Conservation (phyloP, 352 stramenopile genomes). For the Phytophthora foliorum region DNA sequence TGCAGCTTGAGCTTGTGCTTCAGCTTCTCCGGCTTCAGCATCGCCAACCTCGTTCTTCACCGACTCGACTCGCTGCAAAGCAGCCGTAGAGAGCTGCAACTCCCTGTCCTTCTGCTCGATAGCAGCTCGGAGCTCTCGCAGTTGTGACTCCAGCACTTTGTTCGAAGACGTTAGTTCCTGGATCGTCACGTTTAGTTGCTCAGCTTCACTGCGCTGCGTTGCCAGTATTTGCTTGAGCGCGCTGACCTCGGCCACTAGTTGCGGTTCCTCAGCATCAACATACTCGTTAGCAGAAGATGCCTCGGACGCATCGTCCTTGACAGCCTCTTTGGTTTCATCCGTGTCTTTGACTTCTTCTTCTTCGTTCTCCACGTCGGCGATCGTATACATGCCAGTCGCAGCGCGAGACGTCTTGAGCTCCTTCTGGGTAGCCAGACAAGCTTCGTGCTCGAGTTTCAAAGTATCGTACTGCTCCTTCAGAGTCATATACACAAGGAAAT, state of each 20-base stretch:
- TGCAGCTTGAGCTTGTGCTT: slow-evolving; percentile 33
- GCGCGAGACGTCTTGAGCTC: not conserved
- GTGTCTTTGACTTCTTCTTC: slow-evolving; percentile 4
- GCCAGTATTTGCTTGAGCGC: slow-evolving; percentile 52
- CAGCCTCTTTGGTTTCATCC: slow-evolving; percentile 19
- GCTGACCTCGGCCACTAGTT: slow-evolving; percentile 60
- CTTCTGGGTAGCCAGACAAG: slow-evolving; percentile 23
- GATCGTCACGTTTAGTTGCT: slow-evolving; percentile 33
- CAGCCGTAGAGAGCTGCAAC: slow-evolving; percentile 28
- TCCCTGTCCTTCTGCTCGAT: slow-evolving; percentile 39
- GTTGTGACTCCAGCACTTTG: slow-evolving; percentile 30
- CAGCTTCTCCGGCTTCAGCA: slow-evolving; percentile 19
- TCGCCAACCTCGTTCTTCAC: slow-evolving; percentile 30
- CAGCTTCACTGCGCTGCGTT: slow-evolving; percentile 27
- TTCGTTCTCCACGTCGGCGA: slow-evolving; percentile 37
- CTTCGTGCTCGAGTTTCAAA: slow-evolving; percentile 57
- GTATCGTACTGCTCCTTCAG: slow-evolving; percentile 64
- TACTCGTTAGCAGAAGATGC: slow-evolving; percentile 68
- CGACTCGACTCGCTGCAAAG: slow-evolving; percentile 29
- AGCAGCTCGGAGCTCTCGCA: slow-evolving; percentile 24
- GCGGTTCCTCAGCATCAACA: slow-evolving; percentile 62
- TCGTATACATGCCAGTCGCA: slow-evolving; percentile 25
- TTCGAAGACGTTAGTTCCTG: slow-evolving; percentile 33
- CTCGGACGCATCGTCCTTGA: slow-evolving; percentile 51
- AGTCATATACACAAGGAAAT: slow-evolving; percentile 61